Evolutionary conservation across 2,329 filamentous ascomycete genomes (phyloP).

Genomic region (Colletotrichum godetiae): DNA sequence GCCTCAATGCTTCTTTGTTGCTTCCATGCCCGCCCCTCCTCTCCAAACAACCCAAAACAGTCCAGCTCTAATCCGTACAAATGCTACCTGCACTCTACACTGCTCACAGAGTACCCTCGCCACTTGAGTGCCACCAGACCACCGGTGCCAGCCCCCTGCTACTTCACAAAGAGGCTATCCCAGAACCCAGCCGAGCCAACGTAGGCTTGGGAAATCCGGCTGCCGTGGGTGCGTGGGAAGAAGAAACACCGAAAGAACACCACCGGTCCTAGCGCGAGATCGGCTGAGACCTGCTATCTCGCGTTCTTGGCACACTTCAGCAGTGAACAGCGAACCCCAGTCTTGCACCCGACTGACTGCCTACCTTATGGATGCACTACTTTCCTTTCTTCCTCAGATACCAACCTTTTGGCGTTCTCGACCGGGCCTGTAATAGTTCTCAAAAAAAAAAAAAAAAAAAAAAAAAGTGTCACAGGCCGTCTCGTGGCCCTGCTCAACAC

Average conservation of each 20-base stretch:
- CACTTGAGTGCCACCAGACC: neutral
- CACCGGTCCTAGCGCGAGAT: constrained; percentile 39
- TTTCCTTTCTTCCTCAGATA: neutral
- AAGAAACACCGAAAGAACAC: neutral
- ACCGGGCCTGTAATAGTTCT: constrained; percentile 7
- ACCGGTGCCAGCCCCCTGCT: neutral
- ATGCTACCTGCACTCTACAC: neutral
- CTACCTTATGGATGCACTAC: too few relatives aligned
- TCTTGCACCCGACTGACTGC: too few relatives aligned
- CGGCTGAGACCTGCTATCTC: constrained; percentile 43
- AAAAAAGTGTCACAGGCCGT: neutral
- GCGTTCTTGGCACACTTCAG: neutral
- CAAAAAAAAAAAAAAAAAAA: neutral
- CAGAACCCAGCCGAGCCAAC: neutral
- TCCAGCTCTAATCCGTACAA: neutral
- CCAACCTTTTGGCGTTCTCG: neutral
- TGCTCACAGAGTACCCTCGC: neutral
- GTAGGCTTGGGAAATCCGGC: neutral
- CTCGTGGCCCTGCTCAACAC: neutral
- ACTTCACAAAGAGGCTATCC: neutral
- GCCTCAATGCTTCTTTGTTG: constrained; percentile 25
- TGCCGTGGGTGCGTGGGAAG: neutral
- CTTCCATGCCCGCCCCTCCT: neutral
- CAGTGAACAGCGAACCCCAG: neutral
- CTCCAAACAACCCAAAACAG: constrained; percentile 22